Conservation (phyloP, 306 rosid species). For the Lithocarpus polystachyus region DNA sequence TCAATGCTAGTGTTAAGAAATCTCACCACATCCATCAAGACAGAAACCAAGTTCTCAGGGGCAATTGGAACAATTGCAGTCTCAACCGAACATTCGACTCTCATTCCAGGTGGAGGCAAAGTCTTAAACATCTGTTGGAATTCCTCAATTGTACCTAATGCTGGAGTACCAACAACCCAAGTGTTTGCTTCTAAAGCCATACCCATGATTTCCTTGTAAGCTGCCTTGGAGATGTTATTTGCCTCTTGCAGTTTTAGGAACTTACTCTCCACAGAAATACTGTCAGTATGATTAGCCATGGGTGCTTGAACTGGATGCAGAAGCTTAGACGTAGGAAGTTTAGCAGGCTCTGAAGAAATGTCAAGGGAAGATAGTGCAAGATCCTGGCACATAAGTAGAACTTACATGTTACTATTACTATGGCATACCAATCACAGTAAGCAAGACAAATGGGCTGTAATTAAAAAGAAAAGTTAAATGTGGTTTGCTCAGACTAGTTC, state of each 20-base stretch:
- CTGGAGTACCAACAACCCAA: conserved; percentile 12
- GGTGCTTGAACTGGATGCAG: neutral
- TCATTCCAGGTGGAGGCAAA: conserved; percentile 15
- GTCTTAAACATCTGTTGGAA: conserved; percentile 13
- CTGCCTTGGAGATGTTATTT: conserved; percentile 22
- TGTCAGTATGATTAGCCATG: neutral
- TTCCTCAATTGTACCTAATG: conserved; percentile 23
- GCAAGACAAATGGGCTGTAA: neutral
- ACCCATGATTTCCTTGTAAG: conserved; percentile 28
- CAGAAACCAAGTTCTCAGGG: neutral
- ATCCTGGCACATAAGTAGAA: neutral
- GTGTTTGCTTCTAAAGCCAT: conserved; percentile 14
- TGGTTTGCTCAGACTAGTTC: neutral
- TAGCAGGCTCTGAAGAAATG: neutral
- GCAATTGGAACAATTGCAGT: neutral
- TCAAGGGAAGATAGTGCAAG: neutral
- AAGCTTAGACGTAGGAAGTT: neutral
- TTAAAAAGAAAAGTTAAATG: neutral
- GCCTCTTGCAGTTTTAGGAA: conserved; percentile 24
- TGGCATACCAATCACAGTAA: neutral
- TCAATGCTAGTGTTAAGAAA: neutral
- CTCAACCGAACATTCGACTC: conserved; percentile 11
- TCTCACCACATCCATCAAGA: conserved; percentile 24
- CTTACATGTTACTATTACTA: neutral
- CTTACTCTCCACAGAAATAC: neutral